phyloP scores from a whole-genome alignment of 495 filamentous ascomycete species.

The Penicillium turbatum region DNA sequence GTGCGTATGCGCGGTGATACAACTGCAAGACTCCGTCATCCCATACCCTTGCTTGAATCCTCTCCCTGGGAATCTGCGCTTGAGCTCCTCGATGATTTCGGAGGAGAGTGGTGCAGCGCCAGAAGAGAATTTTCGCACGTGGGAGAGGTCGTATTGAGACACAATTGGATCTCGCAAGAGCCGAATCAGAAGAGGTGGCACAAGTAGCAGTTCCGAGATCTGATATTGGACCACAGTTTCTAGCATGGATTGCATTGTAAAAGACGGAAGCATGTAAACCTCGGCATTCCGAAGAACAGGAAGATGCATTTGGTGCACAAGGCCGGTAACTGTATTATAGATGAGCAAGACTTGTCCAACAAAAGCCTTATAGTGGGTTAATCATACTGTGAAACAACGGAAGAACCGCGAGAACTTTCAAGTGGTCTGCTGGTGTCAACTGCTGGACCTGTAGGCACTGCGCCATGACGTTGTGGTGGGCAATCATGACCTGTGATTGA shows the following conservation, averaged over 20 bases:
- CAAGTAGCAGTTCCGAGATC: slow-evolving; percentile 25
- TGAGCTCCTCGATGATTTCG: too few species aligned
- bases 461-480: too few species aligned
- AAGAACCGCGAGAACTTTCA: too few species aligned
- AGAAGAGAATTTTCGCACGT: slow-evolving; percentile 47
- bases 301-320: slow-evolving; percentile 52
- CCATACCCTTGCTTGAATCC: too few species aligned
- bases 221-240: slow-evolving; percentile 46
- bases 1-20: too few species aligned
- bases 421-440: too few species aligned
- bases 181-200: slow-evolving; percentile 50
- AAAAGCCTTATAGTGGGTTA: slow-evolving; percentile 4
- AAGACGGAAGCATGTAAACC: slow-evolving; percentile 56
- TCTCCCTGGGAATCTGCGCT: too few species aligned
- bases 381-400: slow-evolving; percentile 48
- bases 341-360: too few species aligned
- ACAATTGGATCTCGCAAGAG: slow-evolving; percentile 61
- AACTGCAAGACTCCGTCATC: too few species aligned
- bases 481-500: too few species aligned
- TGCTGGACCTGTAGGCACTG: too few species aligned
- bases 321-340: too few species aligned
- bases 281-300: slow-evolving; percentile 53
- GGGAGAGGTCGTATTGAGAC: slow-evolving; percentile 53
- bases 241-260: slow-evolving; percentile 56
- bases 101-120: slow-evolving; percentile 47